Evolutionary conservation across 345 rosid genomes (phyloP).

Genomic region (Eucalyptus urophylla): DNA sequence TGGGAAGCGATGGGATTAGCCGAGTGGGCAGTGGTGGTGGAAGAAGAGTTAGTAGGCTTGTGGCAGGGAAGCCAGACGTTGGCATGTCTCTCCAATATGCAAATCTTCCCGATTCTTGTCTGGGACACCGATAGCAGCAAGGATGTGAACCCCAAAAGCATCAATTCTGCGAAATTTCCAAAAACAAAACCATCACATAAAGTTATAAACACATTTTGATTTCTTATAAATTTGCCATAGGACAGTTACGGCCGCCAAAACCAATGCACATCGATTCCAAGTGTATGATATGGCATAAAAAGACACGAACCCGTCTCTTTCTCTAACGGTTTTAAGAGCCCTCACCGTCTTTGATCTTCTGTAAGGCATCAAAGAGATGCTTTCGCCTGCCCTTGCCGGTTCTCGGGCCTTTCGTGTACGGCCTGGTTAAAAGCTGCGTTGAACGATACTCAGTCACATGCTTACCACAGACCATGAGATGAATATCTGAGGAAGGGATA

Average conservation of each 20-base stretch:
- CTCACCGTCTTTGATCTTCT: conserved; percentile 80
- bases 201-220: not conserved
- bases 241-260: not conserved
- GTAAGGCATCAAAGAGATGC: conserved; percentile 64
- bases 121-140: conserved; percentile 56
- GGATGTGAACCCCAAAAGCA: conserved; percentile 89
- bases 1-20: not conserved
- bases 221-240: not conserved
- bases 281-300: not conserved
- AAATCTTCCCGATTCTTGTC: conserved; percentile 25
- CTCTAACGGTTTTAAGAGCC: not conserved
- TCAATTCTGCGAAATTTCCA: conserved; percentile 39
- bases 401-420: not conserved
- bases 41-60: not conserved
- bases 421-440: conserved; percentile 15
- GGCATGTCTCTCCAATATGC: conserved; percentile 34
- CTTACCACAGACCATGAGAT: not conserved
- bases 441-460: not conserved
- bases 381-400: conserved; percentile 38
- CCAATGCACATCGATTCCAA: not conserved
- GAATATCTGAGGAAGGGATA: not conserved
- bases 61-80: conserved; percentile 47
- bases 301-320: not conserved
- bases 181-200: not conserved
- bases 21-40: conserved; percentile 14